Evolutionary conservation across 2,329 filamentous ascomycete genomes (phyloP), one percentile per base, ranked within the genome.

Genomic region (Fusarium sp.): DNA sequence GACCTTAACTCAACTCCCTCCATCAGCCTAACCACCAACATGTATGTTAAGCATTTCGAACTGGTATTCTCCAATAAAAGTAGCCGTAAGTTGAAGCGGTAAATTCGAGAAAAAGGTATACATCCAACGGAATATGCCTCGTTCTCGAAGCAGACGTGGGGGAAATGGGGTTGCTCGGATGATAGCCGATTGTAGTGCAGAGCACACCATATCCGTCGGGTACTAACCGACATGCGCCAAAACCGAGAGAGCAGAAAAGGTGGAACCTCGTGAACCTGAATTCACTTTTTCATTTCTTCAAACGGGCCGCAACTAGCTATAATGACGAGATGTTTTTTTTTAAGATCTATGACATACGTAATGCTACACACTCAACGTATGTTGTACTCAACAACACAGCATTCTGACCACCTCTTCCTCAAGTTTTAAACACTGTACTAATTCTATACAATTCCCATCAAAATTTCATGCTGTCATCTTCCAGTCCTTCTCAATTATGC

Each of bases 301-400:
- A 7, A 7, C 3, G 5, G 16, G 2, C n/a, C 3, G 7, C 13
- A 2, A n/a, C 4, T 8, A 6, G 48, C 1, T 5, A 10, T 7
- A 30, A 30, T 14, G 11, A n/a, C 18, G 11, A 14, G 25, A 8
- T 11, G 6, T 8, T 6, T 8, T 30, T 30, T n/a, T 3, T 3
- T 4, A 7, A 16, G 23, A 14, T 10, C 2, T 25, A 16, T 14
- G 20, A 45, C 6, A 25, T 41, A 3, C 9, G 5, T 20, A 41
- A 11, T 41, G 9, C n/a, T n/a, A 39, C 1, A 16, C 6, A 7
- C 35, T 4, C 6, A 18, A 16, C 3, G 6, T 1, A 37, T 18
- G 6, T 18, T 32, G 32, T 1, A 11, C 10, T 32, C 13, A 14
- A 34, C 13, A 14, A 34, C 13, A 14, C 11, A 13, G 34, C 11